Conservation (phyloP, 371 early-diverging fungal genomes). For the Mucor mucedo region DNA sequence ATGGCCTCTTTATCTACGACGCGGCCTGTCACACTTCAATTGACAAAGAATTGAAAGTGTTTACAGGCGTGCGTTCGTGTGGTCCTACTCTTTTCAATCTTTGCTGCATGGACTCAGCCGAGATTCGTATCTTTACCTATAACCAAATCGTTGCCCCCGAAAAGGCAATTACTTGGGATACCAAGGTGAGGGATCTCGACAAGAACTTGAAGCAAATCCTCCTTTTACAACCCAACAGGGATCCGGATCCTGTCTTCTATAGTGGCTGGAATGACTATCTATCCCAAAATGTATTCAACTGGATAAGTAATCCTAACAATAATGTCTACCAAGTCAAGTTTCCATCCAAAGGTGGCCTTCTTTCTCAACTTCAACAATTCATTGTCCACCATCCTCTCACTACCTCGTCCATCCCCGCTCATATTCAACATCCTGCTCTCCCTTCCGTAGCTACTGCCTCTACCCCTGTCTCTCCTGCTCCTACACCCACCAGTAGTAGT, state of each 20-base stretch:
- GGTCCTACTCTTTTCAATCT: not conserved
- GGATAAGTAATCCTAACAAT: not conserved
- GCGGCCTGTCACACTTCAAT: not conserved
- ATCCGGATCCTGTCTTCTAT: not conserved
- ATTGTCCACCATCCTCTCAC: not conserved
- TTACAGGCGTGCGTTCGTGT: not conserved
- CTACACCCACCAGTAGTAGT: too few relatives aligned
- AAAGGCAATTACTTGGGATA: not conserved
- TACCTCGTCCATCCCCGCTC: too few relatives aligned
- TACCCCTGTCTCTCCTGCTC: too few relatives aligned
- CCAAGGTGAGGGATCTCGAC: not conserved
- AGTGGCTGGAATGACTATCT: not conserved
- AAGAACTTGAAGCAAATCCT: not conserved
- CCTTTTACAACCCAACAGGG: not conserved
- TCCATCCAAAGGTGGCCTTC: not conserved
- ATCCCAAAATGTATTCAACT: not conserved
- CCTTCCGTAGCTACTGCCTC: too few relatives aligned
- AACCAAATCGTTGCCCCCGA: not conserved
- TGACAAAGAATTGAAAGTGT: not conserved
- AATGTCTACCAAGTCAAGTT: not conserved
- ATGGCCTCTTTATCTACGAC: conserved; percentile 3
- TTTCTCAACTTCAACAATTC: not conserved
- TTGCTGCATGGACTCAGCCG: conserved; percentile 6
- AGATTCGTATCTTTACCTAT: conserved; percentile 2
- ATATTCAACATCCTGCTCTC: too few relatives aligned